phyloP scores from a whole-genome alignment of 2,329 filamentous ascomycete species.

The Fusarium sp. region DNA sequence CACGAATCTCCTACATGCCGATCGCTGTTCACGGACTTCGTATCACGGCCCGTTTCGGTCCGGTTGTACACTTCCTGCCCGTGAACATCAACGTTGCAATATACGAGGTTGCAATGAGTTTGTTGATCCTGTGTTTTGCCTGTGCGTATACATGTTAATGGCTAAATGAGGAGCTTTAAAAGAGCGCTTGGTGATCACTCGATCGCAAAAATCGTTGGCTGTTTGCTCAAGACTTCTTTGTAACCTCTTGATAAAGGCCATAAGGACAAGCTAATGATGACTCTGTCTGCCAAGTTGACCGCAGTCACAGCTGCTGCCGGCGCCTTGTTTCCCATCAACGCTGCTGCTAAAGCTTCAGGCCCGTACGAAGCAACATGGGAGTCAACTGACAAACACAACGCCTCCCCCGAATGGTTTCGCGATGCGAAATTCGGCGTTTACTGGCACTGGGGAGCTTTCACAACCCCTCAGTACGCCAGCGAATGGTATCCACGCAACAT shows the following conservation, averaged over 20 bases:
- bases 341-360: neutral
- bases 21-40: neutral
- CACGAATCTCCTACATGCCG: neutral
- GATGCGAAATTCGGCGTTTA: conserved; percentile 23
- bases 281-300: neutral
- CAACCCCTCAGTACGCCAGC: conserved; percentile 10
- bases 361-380: conserved; percentile 22
- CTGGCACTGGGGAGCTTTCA: conserved; percentile 29
- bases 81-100: neutral
- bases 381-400: conserved; percentile 16
- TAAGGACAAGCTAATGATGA: neutral
- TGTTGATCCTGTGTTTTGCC: neutral
- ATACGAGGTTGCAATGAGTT: neutral
- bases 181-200: neutral
- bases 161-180: neutral
- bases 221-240: neutral
- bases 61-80: neutral
- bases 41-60: neutral
- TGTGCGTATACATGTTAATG: accelerated
- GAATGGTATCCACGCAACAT: conserved; percentile 26
- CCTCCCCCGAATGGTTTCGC: conserved; percentile 18
- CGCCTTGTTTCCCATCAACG: neutral
- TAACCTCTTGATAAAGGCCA: no score
- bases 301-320: neutral
- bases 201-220: neutral